Conservation (phyloP, 176 grass and related monocot species). For the Bothriochloa decipiens region DNA sequence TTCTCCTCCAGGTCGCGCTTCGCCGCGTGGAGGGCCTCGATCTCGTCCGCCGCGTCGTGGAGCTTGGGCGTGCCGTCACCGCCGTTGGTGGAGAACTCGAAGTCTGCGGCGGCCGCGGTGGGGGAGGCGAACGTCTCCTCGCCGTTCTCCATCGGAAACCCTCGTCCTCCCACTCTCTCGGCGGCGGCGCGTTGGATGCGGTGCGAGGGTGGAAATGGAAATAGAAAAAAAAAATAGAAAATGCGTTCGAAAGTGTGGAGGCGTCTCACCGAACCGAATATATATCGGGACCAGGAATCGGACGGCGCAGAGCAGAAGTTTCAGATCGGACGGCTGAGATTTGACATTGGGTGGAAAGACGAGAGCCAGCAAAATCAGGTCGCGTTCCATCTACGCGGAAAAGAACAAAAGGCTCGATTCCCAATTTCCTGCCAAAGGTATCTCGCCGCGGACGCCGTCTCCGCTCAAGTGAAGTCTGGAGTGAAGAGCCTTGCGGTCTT, state of each 20-base stretch:
- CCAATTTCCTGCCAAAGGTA: background rate
- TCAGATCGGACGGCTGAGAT: conserved; percentile 30
- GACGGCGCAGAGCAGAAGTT: background rate
- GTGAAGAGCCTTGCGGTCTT: background rate
- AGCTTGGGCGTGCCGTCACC: conserved; percentile 24
- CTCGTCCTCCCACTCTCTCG: background rate
- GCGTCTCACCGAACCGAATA: background rate
- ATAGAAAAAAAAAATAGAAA: background rate
- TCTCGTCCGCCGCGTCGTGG: conserved; percentile 42
- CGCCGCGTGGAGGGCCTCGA: conserved; percentile 44
- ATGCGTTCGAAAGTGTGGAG: background rate
- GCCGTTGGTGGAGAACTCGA: conserved; percentile 48
- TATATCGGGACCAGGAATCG: conserved; percentile 30
- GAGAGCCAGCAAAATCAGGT: background rate
- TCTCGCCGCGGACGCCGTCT: conserved; percentile 21
- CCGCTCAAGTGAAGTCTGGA: conserved; percentile 17
- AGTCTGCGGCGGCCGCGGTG: conserved; percentile 36
- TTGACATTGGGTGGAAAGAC: background rate
- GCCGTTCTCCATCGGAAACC: conserved; percentile 57
- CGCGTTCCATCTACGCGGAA: conserved; percentile 32
- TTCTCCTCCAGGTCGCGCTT: conserved; percentile 60
- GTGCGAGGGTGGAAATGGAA: conserved; percentile 33
- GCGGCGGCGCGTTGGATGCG: conserved; percentile 34
- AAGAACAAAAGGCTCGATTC: conserved; percentile 23
- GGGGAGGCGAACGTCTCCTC: conserved; percentile 60